A percentile compares a stretch with the other conserved stretches of the same genome.
These are phyloP conservation scores for Phytophthora macrochlamydospora DNA, from an alignment of 352 stramenopile genomes.

Conservation along the genomic window DNA sequence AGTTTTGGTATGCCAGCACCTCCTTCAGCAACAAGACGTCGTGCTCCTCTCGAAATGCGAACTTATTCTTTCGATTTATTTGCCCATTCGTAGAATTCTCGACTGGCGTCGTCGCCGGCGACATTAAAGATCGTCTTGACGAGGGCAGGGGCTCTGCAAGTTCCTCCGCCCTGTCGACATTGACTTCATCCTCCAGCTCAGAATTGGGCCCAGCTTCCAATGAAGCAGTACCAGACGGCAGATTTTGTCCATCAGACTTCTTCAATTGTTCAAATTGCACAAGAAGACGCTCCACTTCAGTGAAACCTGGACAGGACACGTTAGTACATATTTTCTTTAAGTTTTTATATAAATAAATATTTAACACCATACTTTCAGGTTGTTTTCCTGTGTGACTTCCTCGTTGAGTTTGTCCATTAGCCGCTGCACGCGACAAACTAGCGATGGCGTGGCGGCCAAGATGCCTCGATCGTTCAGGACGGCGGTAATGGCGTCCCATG, in stretches of 20 bases:
- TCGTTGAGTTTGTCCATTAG: slow-evolving; percentile 13
- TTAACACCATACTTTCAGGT: slow-evolving; percentile 2
- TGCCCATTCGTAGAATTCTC: not conserved
- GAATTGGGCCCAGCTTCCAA: not conserved
- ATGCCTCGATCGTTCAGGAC: slow-evolving; percentile 13
- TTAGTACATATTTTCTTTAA: not conserved
- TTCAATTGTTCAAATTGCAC: slow-evolving; percentile 11
- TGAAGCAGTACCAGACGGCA: not conserved
- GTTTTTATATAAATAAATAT: slow-evolving; percentile 3
- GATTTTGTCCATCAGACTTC: not conserved
- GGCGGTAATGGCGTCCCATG: slow-evolving; percentile 18
- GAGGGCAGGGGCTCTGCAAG: not conserved
- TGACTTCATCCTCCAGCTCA: not conserved
- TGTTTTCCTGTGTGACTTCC: slow-evolving; percentile 4
- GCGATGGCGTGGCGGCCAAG: slow-evolving; percentile 6
- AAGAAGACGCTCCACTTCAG: slow-evolving; percentile 21
- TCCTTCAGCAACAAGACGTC: slow-evolving; percentile 23
- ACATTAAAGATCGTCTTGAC: not conserved
- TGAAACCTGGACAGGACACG: slow-evolving; percentile 10
- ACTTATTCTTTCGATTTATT: slow-evolving; percentile 3
- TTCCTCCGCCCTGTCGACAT: not conserved
- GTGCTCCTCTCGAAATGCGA: slow-evolving; percentile 22
- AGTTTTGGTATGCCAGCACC: slow-evolving; percentile 14
- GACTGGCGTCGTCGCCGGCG: not conserved
- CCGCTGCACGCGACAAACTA: slow-evolving; percentile 20